phyloP scores from a whole-genome alignment of 106 monocot genomes.

The Gastrodia elata region DNA sequence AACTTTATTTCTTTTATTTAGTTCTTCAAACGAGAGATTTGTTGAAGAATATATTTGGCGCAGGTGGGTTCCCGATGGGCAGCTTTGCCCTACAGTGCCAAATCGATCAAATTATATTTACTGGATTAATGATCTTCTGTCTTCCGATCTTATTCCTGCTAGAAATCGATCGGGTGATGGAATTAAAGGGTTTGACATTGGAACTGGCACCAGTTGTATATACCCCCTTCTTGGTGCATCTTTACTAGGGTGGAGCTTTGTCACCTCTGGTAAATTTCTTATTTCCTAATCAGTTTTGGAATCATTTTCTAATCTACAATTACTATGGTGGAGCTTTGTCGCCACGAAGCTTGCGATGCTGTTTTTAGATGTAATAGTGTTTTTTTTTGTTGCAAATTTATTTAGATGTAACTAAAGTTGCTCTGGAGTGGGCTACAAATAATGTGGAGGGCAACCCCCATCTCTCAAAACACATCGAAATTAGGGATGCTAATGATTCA shows the following conservation, averaged over 20 bases:
- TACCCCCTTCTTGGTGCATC: conserved; percentile 93
- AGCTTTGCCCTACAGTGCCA: conserved; percentile 88
- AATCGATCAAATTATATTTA: conserved; percentile 91
- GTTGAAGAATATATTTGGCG: conserved; percentile 2
- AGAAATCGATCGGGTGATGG: conserved; percentile 13
- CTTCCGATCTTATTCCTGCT: conserved; percentile 51
- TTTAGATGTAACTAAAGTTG: conserved; percentile 74
- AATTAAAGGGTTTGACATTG: conserved; percentile 85
- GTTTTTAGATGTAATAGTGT: no score
- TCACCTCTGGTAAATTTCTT: conserved; percentile 54
- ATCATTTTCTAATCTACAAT: not conserved
- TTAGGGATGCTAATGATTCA: conserved; percentile 46
- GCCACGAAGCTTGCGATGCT: no score
- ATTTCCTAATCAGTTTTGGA: not conserved
- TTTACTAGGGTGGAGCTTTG: conserved; percentile 81
- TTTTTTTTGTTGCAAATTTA: no score
- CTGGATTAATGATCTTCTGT: conserved; percentile 82
- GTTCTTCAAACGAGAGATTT: not conserved
- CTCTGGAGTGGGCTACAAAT: conserved; percentile 80
- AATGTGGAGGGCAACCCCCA: conserved; percentile 90
- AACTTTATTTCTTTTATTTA: not conserved
- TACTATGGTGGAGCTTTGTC: no score
- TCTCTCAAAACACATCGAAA: conserved; percentile 60
- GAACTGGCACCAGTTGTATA: conserved; percentile 93
- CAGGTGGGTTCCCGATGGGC: conserved; percentile 96